These are phyloP conservation scores for Oryza rufipogon DNA, from an alignment of 176 grass and related monocot species.

Conservation along the genomic window DNA sequence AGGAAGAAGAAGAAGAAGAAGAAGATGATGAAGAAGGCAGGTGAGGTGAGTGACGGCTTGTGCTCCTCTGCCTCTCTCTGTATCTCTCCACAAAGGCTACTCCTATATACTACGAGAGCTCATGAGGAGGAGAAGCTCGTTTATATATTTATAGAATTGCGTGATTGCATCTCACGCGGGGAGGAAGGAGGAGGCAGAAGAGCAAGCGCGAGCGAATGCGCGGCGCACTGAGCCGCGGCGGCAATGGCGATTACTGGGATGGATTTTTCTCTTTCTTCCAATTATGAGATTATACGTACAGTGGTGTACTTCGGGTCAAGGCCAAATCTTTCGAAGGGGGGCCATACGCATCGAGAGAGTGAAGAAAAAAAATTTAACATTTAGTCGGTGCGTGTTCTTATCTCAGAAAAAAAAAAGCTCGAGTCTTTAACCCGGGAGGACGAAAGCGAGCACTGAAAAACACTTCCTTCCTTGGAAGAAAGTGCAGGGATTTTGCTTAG, in stretches of 20 bases:
- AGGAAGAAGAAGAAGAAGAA: neutral
- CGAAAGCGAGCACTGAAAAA: too few relatives aligned
- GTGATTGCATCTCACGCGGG: neutral
- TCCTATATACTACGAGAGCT: neutral
- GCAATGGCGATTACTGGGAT: constrained; percentile 31
- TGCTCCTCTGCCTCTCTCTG: neutral
- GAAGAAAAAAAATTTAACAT: neutral
- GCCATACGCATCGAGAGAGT: neutral
- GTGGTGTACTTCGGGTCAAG: constrained; percentile 30
- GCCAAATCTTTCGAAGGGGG: constrained; percentile 29
- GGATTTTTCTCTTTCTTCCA: constrained; percentile 21
- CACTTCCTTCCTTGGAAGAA: too few relatives aligned
- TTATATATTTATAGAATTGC: constrained; percentile 22
- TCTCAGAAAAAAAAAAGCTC: neutral
- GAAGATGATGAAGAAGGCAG: neutral
- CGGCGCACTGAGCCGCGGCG: neutral
- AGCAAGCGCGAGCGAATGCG: neutral
- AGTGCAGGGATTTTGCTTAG: too few relatives aligned
- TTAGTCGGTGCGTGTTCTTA: neutral
- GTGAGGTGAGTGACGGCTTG: neutral
- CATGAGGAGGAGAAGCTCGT: constrained; percentile 15
- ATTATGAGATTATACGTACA: constrained; percentile 15
- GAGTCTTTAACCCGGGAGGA: too few relatives aligned
- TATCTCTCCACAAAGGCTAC: constrained; percentile 12
- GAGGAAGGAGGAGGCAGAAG: neutral